Conservation (phyloP, 768 basidiomycete genomes). For the Suillus tomentosus region DNA sequence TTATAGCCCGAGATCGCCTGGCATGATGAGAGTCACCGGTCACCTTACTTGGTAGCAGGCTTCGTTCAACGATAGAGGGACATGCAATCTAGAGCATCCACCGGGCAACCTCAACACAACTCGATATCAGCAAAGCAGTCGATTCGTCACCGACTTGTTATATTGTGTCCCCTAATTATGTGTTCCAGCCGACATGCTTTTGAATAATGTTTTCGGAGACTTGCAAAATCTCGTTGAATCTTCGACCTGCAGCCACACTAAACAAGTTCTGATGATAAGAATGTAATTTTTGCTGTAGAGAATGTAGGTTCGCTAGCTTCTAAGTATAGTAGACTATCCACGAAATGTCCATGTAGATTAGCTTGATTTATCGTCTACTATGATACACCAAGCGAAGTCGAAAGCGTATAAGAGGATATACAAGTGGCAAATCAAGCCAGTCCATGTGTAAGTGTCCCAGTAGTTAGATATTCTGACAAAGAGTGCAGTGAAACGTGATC, state of each 20-base stretch:
- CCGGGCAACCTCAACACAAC: no score
- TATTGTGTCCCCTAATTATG: background rate
- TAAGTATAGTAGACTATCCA: background rate
- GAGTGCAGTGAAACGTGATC: conserved; percentile 75
- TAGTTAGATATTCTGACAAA: conserved; percentile 85
- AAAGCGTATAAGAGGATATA: conserved; percentile 27
- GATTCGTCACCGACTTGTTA: background rate
- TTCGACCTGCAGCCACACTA: background rate
- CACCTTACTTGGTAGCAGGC: background rate
- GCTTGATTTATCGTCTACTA: conserved; percentile 23
- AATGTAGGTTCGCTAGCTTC: background rate
- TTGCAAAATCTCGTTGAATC: background rate
- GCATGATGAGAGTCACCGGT: background rate
- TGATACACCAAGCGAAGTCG: conserved; percentile 31
- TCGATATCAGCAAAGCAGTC: background rate
- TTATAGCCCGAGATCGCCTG: background rate
- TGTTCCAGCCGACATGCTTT: background rate
- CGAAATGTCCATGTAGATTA: conserved; percentile 13
- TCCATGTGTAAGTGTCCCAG: conserved; percentile 17
- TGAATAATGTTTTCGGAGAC: background rate
- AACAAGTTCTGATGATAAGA: background rate
- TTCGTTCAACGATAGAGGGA: background rate
- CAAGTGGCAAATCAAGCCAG: conserved; percentile 17
- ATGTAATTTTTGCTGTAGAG: background rate
- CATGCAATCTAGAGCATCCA: background rate